A percentile compares a stretch with the other conserved stretches of the same genome.
phyloP scores from a whole-genome alignment of 2,329 filamentous ascomycete species.

The Stagonosporopsis tanaceti region DNA sequence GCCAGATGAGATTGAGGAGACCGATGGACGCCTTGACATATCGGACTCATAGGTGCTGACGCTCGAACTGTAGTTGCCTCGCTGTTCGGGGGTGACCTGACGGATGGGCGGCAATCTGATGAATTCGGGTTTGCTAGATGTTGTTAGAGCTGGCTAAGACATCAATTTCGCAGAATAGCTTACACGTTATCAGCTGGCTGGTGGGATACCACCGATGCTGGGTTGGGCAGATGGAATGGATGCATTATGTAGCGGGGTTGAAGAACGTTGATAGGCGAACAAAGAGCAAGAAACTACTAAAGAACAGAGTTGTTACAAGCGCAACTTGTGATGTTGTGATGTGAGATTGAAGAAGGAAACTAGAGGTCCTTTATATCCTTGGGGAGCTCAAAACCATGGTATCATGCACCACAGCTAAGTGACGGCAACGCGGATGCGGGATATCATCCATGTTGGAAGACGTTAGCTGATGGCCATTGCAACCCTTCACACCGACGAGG shows the following conservation, averaged over 20 bases:
- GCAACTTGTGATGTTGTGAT: slow-evolving; percentile 9
- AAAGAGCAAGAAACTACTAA: slow-evolving; percentile 14
- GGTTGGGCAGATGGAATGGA: slow-evolving; percentile 20
- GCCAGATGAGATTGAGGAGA: slow-evolving; percentile 17
- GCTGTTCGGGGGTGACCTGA: slow-evolving; percentile 15
- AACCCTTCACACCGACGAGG: slow-evolving; percentile 16
- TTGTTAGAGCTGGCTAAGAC: background rate
- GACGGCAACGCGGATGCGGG: slow-evolving; percentile 26
- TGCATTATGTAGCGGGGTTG: slow-evolving; percentile 12
- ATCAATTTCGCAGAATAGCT: background rate
- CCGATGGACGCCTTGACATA: slow-evolving; percentile 18
- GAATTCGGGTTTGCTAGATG: slow-evolving; percentile 11
- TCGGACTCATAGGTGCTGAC: slow-evolving; percentile 16
- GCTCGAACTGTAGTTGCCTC: slow-evolving; percentile 7
- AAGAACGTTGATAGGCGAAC: slow-evolving; percentile 2
- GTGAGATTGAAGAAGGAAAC: background rate
- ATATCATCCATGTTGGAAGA: slow-evolving; percentile 9
- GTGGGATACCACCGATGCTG: slow-evolving; percentile 18
- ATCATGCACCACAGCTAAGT: slow-evolving; percentile 16
- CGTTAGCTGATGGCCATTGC: slow-evolving; percentile 19
- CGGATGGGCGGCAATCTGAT: slow-evolving; percentile 18
- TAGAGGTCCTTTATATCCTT: slow-evolving; percentile 16
- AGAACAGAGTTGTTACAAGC: slow-evolving; percentile 9
- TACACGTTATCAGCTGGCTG: slow-evolving; percentile 14
- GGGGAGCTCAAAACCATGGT: slow-evolving; percentile 1